Conservation (phyloP, 305 asterid genomes). For the Fraxinus xanthoxyloides region DNA sequence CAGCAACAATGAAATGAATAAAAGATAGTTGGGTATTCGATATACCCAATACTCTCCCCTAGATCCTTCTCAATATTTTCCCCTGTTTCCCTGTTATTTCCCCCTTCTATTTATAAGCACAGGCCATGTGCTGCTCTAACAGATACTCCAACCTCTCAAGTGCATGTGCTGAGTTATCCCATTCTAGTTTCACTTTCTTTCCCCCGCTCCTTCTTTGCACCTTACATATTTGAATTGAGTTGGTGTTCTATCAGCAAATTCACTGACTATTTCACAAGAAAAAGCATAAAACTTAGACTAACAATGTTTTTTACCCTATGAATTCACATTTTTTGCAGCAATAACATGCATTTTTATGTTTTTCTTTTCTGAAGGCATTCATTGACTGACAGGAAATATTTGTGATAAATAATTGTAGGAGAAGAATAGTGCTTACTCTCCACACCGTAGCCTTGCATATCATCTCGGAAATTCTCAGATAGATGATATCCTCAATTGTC, state of each 20-base stretch:
- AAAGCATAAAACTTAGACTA: not conserved
- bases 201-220: too few species aligned
- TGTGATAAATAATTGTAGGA: slow-evolving; percentile 43
- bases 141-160: too few species aligned
- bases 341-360: not conserved
- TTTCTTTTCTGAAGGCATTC: slow-evolving; percentile 8
- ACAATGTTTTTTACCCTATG: not conserved
- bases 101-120: too few species aligned
- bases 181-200: too few species aligned
- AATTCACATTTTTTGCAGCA: not conserved
- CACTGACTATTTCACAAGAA: not conserved
- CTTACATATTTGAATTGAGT: too few species aligned
- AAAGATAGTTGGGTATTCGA: too few species aligned
- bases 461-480: slow-evolving; percentile 55
- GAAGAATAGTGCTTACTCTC: slow-evolving; percentile 37
- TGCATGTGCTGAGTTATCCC: too few species aligned
- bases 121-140: too few species aligned
- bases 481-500: slow-evolving; percentile 41
- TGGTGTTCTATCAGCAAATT: not conserved
- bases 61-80: too few species aligned
- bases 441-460: slow-evolving; percentile 61
- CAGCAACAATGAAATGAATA: too few species aligned
- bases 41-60: too few species aligned
- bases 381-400: slow-evolving; percentile 3
- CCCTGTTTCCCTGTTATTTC: too few species aligned